Percentiles rank a stretch among this genome's conserved stretches.
Evolutionary conservation across 768 basidiomycete genomes (phyloP).

Genomic region (Amylocystis lapponica): DNA sequence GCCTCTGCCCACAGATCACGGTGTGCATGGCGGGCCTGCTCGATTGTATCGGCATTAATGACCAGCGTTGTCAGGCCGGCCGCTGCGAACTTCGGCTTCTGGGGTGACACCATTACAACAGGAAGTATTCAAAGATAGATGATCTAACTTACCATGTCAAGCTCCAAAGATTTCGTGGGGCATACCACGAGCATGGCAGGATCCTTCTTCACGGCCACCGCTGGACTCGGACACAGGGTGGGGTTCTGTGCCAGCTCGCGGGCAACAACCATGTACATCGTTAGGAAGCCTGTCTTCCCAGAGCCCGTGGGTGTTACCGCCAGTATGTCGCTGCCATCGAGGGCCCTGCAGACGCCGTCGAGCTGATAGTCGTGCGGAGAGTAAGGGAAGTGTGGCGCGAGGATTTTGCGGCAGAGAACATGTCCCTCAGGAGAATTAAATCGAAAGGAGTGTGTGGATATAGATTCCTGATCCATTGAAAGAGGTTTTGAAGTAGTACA

Average conservation of each 20-base stretch:
- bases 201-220: too few species aligned
- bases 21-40: too few species aligned
- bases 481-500: too few species aligned
- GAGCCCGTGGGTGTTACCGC: constrained; percentile 18
- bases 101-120: not conserved
- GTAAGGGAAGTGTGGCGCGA: constrained; percentile 9
- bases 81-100: not conserved
- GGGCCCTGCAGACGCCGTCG: constrained; percentile 9
- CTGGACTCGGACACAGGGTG: constrained; percentile 7
- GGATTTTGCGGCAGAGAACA: too few species aligned
- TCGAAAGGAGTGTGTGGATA: too few species aligned
- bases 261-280: constrained; percentile 15
- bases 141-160: not conserved
- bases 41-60: not conserved
- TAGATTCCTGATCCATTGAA: too few species aligned
- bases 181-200: constrained; percentile 13
- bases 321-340: constrained; percentile 15
- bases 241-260: constrained; percentile 9
- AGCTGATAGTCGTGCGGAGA: constrained; percentile 20
- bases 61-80: not conserved
- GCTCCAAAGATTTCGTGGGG: constrained; percentile 15
- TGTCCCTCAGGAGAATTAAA: too few species aligned
- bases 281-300: constrained; percentile 18
- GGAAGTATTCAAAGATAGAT: not conserved
- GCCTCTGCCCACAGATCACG: too few species aligned